Evolutionary conservation across 768 basidiomycete species (phyloP).

Genomic region (Vishniacozyma victoriae): DNA sequence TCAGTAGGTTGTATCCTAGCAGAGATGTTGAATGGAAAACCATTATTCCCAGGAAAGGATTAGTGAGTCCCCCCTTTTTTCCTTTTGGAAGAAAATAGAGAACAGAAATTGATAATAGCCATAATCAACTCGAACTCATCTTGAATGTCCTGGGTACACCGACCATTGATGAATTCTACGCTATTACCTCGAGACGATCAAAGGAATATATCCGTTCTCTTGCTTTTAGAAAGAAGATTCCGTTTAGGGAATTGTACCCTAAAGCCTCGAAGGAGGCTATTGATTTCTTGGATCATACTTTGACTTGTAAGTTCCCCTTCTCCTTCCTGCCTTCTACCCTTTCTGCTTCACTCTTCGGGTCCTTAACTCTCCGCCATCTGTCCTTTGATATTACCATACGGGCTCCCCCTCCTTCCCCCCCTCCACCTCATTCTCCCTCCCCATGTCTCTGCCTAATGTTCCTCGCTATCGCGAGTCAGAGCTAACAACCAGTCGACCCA

Average conservation of each 20-base stretch:
- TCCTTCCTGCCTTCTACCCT: neutral
- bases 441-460: too few species aligned
- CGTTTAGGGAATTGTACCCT: constrained; percentile 80
- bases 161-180: constrained; percentile 94
- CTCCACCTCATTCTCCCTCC: too few species aligned
- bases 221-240: constrained; percentile 76
- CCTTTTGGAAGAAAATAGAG: too few species aligned
- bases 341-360: too few species aligned
- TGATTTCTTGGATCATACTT: constrained; percentile 65
- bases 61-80: constrained; percentile 55
- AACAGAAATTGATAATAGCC: constrained; percentile 53
- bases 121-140: constrained; percentile 91
- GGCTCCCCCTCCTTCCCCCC: too few species aligned
- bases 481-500: constrained; percentile 61
- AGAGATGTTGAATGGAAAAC: constrained; percentile 96
- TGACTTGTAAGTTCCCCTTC: constrained; percentile 58
- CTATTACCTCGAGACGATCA: constrained; percentile 84
- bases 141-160: constrained; percentile 96
- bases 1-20: constrained; percentile 55
- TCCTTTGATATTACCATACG: too few species aligned
- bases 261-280: constrained; percentile 75
- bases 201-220: constrained; percentile 92
- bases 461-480: too few species aligned
- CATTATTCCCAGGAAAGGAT: constrained; percentile 89
- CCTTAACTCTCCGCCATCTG: too few species aligned